Evolutionary conservation across 2,329 filamentous ascomycete species (phyloP), one percentile per base, ranked within the genome.

Genomic region (Colletotrichum aenigma): DNA sequence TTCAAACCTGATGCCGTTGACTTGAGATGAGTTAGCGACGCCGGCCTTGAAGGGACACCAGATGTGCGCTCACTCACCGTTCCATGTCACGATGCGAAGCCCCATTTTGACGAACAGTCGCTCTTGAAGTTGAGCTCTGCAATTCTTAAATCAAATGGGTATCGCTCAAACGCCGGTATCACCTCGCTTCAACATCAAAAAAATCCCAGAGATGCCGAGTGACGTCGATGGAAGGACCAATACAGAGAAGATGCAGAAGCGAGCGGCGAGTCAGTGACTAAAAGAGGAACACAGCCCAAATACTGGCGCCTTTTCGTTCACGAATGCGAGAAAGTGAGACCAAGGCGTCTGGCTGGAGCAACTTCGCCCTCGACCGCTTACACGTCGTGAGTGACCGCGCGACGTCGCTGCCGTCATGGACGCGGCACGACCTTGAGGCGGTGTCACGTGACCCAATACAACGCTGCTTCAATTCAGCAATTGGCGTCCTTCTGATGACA

Each of bases 1-100:
- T 28, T 78, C 82, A n/a, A 81, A 94, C 93, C 93, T 91, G 82
- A 96, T 96, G 80, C 94, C 94, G 84, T 96, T 96, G 58, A 96
- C 94, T 96, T 77, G 26, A 78, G 36, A 8, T 34, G 24, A 65
- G 80, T 81, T 74, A 86, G 82, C 72, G 21, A 62, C 1, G 18
- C 3, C 7, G 16, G 21, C 13, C 21, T 21, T 18, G 15, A 24
- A 15, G 10, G 7, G 28, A 13, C 10, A 2, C 3, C 1, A n/a
- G 10, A 58, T 34, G 16, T 4, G 9, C 8, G 6, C n/a, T 9
- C 21, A 79, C 89, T 82, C 84, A 95, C 94, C 94, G 86, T 96
- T 96, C 94, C 94, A 96, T 16, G 94, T 95, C 4, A 95, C 97
- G 80, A 98, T 95, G 76, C 95, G 93, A 78, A 97, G 87, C 18